phyloP scores from a whole-genome alignment of 306 rosid species.

The Cicer pinnatifidum region DNA sequence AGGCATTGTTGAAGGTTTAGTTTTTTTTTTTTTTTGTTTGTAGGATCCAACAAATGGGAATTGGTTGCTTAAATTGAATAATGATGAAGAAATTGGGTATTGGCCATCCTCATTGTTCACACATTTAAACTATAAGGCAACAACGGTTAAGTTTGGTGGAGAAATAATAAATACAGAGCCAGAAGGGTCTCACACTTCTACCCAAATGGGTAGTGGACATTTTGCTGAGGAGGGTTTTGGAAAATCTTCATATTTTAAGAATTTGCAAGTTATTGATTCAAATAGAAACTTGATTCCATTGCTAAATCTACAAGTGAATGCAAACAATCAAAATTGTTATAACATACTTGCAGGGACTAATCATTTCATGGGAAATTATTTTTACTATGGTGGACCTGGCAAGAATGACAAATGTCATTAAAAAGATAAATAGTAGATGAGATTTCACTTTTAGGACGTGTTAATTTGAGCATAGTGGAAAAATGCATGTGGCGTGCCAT shows the following conservation, averaged over 20 bases:
- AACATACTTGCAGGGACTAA: slow-evolving; percentile 79
- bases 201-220: slow-evolving; percentile 95
- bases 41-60: slow-evolving; percentile 93
- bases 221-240: slow-evolving; percentile 81
- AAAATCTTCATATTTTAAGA: slow-evolving; percentile 81
- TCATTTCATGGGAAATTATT: slow-evolving; percentile 78
- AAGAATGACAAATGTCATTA: slow-evolving; percentile 80
- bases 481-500: no score
- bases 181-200: slow-evolving; percentile 69
- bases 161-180: slow-evolving; percentile 71
- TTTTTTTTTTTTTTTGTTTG: not conserved
- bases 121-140: slow-evolving; percentile 73
- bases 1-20: not conserved
- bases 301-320: slow-evolving; percentile 68
- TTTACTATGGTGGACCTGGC: slow-evolving; percentile 96
- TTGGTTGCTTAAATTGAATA: slow-evolving; percentile 83
- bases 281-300: slow-evolving; percentile 74
- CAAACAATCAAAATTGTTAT: slow-evolving; percentile 87
- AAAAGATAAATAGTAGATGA: slow-evolving; percentile 7
- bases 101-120: slow-evolving; percentile 89
- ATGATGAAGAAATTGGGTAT: slow-evolving; percentile 59
- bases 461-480: no score
- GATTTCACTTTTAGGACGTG: no score
- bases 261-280: slow-evolving; percentile 85
- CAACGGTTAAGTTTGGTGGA: slow-evolving; percentile 88